A percentile compares a stretch with the other conserved stretches of the same genome.
Conservation (phyloP, 345 rosid species). For the Linum usitatissimum region DNA sequence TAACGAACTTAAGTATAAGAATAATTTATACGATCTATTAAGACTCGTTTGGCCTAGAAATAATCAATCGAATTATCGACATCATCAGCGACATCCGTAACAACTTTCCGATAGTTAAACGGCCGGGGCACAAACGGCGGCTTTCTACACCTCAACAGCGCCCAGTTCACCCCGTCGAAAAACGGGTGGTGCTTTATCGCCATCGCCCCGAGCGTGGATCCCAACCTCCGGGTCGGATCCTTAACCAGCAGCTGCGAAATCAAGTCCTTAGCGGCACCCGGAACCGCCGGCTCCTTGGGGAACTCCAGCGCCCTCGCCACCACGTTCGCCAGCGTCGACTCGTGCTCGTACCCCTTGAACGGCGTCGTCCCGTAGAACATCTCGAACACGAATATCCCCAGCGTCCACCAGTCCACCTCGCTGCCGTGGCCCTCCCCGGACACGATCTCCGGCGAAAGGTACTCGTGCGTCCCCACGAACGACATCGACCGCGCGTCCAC, state of each 20-base stretch:
- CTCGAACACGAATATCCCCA: slow-evolving; percentile 50
- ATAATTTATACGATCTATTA: neutral
- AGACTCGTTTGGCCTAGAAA: slow-evolving; percentile 16
- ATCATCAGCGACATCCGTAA: neutral
- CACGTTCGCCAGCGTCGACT: slow-evolving; percentile 43
- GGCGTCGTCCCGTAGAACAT: slow-evolving; percentile 48
- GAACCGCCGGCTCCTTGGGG: slow-evolving; percentile 43
- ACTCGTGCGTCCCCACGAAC: slow-evolving; percentile 58
- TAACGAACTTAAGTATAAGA: no score
- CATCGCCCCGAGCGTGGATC: slow-evolving; percentile 47
- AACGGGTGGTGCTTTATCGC: slow-evolving; percentile 41
- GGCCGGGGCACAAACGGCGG: slow-evolving; percentile 40
- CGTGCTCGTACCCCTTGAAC: slow-evolving; percentile 44
- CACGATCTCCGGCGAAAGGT: slow-evolving; percentile 54
- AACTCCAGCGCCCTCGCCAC: slow-evolving; percentile 60
- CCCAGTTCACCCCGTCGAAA: slow-evolving; percentile 54
- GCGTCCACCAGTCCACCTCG: slow-evolving; percentile 69
- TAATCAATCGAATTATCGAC: slow-evolving; percentile 30
- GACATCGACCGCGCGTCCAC: slow-evolving; percentile 53
- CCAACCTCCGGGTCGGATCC: slow-evolving; percentile 41
- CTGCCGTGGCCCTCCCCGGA: slow-evolving; percentile 60
- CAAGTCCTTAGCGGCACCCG: slow-evolving; percentile 37
- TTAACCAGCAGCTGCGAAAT: slow-evolving; percentile 41
- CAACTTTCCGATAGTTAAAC: slow-evolving; percentile 9
- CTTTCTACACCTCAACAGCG: slow-evolving; percentile 38